Conservation (phyloP, 768 basidiomycete species). For the Trametes cingulata region DNA sequence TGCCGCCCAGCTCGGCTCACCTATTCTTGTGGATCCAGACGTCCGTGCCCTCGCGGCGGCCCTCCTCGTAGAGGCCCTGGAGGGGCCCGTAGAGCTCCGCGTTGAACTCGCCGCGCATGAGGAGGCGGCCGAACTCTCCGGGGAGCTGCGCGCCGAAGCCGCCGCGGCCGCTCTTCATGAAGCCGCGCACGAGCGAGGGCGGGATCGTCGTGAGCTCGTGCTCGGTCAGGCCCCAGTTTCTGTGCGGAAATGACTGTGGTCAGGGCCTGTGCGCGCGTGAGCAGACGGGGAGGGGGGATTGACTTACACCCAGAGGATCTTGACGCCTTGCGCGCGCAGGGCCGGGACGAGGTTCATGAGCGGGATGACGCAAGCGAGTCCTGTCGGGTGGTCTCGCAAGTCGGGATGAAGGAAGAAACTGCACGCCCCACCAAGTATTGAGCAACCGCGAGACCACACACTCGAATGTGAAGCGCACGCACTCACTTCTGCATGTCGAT, state of each 20-base stretch:
- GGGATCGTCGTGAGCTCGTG: slow-evolving; percentile 63
- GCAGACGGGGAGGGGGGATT: background rate
- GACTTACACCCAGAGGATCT: slow-evolving; percentile 66
- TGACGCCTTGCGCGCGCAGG: slow-evolving; percentile 50
- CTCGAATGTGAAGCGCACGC: background rate
- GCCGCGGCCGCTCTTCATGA: slow-evolving; percentile 49
- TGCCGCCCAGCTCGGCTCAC: slow-evolving; percentile 32
- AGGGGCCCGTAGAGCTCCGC: slow-evolving; percentile 65
- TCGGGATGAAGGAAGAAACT: slow-evolving; percentile 70
- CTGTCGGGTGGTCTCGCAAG: slow-evolving; percentile 53
- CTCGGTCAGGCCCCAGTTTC: slow-evolving; percentile 73
- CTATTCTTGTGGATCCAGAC: slow-evolving; percentile 76
- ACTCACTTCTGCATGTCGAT: slow-evolving; percentile 76
- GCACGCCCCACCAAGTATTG: background rate
- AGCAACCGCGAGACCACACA: background rate
- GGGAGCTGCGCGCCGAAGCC: slow-evolving; percentile 56
- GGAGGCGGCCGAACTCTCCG: slow-evolving; percentile 51
- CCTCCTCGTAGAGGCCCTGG: slow-evolving; percentile 54
- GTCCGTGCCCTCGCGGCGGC: slow-evolving; percentile 56
- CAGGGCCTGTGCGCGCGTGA: background rate
- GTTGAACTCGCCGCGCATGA: slow-evolving; percentile 61
- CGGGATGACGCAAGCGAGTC: slow-evolving; percentile 58
- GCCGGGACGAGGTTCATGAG: slow-evolving; percentile 49
- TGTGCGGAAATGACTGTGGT: slow-evolving; percentile 27
- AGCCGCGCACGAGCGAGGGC: slow-evolving; percentile 57